Base-by-base conservation (phyloP, 768 basidiomycete species). In the Hypholoma sublateritium region DNA sequence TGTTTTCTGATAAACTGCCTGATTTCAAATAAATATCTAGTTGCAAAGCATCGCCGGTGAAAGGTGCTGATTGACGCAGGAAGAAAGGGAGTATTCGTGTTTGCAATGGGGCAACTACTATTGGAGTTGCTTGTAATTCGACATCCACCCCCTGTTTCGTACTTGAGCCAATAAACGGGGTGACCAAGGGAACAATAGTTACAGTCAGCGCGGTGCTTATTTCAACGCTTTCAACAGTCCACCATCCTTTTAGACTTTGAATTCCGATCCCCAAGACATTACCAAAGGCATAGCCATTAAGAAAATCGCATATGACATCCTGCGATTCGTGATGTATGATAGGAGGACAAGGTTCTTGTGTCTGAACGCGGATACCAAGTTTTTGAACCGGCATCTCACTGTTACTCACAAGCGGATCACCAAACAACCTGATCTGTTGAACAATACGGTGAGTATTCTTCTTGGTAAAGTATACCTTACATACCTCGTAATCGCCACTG, bases 401-500 rank as follows among this genome's bases (percentile, higher is more conserved):
- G 7, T 70, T 71, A 9, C 71, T 62, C 14, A 67, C 70, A 32
- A 62, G 71, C 9, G 91, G 90, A 68, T 91, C 89, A 6, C 92
- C 92, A 67, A 93, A 95, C 46, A 94, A 77, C 59, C 93, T 78
- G 55, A 94, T 91, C 88, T 93, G 62, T 7, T 50, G 21, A 32
- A 34, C 41, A 43, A 49, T 50, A 32, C 49, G 45, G 53, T 47
- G 28, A 60, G 9, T 32, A 32, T 7, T 9, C 9, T 32, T 48
- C 48, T 46, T 46, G 2, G 8, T 22, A 50, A 25, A 46, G 53
- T 36, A 28, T 28, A 58, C 37, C 41, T 19, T 28, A 56, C 51
- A 37, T 59, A 84, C 91, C 80, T 96, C 93, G 65, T 94, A 95
- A 59, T 92, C 86, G 8, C 87, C 91, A 65, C 89, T 88, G 50